Conservation (phyloP, 1,139 yeast species). For the Lipomyces yarrowii region DNA sequence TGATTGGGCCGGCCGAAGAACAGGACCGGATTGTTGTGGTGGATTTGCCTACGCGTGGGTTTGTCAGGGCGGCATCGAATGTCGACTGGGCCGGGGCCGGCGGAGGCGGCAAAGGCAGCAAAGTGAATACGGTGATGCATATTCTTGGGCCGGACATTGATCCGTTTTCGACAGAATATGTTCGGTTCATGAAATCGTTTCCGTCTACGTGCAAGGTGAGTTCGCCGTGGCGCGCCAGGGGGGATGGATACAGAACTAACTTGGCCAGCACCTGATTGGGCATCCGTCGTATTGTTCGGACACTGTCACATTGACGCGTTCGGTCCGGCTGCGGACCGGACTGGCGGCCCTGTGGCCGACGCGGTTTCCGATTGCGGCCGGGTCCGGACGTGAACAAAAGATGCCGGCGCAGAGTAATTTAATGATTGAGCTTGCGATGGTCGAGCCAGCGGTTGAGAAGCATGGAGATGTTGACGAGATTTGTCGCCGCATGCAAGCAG, state of each 20-base stretch:
- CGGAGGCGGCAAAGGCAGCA: neutral
- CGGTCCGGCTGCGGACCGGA: constrained; percentile 42
- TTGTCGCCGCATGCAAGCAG: too few species aligned
- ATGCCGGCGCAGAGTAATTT: too few species aligned
- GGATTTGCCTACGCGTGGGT: constrained; percentile 67
- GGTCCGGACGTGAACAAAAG: neutral
- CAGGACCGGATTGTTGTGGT: constrained; percentile 68
- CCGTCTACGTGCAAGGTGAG: constrained; percentile 34
- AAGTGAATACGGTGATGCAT: constrained; percentile 58
- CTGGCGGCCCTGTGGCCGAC: neutral
- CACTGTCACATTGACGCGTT: constrained; percentile 55
- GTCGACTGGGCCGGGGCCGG: constrained; percentile 17
- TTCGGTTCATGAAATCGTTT: constrained; percentile 48
- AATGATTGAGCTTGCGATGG: too few species aligned
- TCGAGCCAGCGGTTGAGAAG: too few species aligned
- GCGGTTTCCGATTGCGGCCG: neutral
- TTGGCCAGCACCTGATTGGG: constrained; percentile 57
- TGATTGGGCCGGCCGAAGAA: constrained; percentile 61
- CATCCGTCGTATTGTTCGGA: constrained; percentile 60
- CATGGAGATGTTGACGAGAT: too few species aligned
- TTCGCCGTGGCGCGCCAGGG: neutral
- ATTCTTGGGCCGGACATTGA: constrained; percentile 68
- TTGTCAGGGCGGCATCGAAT: constrained; percentile 46
- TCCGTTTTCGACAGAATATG: constrained; percentile 45
- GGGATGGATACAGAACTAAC: neutral